Base-by-base conservation (phyloP, 768 basidiomycete genomes). In the Calocybe cyanea region DNA sequence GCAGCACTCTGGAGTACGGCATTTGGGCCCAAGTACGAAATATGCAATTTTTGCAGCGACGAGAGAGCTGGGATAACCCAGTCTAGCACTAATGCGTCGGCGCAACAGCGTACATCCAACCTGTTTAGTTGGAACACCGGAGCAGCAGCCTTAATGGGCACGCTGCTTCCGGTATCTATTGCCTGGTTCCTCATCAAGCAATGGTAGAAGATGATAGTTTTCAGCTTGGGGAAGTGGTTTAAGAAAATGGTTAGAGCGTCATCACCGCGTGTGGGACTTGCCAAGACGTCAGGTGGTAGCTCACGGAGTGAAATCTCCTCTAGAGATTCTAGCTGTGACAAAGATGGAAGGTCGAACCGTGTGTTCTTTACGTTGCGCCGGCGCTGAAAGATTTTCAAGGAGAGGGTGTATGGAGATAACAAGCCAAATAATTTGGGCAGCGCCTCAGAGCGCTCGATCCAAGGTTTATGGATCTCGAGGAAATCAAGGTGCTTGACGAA, bases 151-250 rank as follows among this genome's bases (percentile, higher is more conserved):
- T n/a, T n/a, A 23, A 30, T 9, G 19, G 19, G 1, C 9, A 32
- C 8, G 1, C 24, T 35, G 23, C n/a, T 19, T 23, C 38, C 21
- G 2, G 17, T 15, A 3, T n/a, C n/a, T n/a, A n/a, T n/a, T n/a
- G n/a, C n/a, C n/a, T n/a, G 34, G 30, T 44, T 43, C 19, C 32
- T 15, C 19, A 51, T 38, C 5, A 7, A 24, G 42, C 53, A 54
- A 2, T 19, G 2, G 4, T 45, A 30, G 25, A 54, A 48, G 7
- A 37, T 45, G 34, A 54, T 50, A 7, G 39, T 43, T 25, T 38
- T 49, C 7, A 54, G 46, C 24, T 48, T 44, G 14, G 49, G 45
- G 24, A 54, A 54, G 24, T 41, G 38, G 43, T 51, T 51, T 25
- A 54, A 38, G 33, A 54, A 48, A 2, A 34, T 45, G 41, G 45